These are phyloP conservation scores for Cladosporium oxysporum DNA, from an alignment of 2,329 filamentous ascomycete species.

Conservation along the genomic window DNA sequence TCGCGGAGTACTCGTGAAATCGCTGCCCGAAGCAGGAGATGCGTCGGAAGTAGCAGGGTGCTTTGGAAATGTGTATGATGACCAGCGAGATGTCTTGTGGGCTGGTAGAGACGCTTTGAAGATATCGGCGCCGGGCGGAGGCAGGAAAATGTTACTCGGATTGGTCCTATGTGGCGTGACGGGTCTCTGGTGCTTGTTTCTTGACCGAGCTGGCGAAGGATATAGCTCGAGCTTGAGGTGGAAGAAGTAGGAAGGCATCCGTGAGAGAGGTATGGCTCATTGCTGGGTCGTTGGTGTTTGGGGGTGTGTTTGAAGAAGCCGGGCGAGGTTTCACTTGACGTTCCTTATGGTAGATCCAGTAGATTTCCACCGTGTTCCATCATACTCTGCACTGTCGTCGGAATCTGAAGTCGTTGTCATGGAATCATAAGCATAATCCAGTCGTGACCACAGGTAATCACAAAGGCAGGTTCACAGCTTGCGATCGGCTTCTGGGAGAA, in stretches of 20 bases:
- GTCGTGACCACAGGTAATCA: not conserved
- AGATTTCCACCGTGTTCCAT: not conserved
- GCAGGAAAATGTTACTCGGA: slow-evolving; percentile 38
- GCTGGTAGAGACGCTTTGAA: slow-evolving; percentile 47
- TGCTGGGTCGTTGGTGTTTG: not conserved
- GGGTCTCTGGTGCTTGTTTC: slow-evolving; percentile 6
- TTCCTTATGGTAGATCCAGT: not conserved
- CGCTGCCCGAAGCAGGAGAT: slow-evolving; percentile 5
- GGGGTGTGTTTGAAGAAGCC: not conserved
- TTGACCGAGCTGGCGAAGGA: slow-evolving; percentile 36
- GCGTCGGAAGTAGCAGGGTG: slow-evolving; percentile 15
- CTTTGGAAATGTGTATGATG: slow-evolving; percentile 27
- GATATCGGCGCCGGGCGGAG: slow-evolving; percentile 46
- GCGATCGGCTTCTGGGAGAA: slow-evolving; percentile 2
- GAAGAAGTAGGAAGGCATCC: slow-evolving; percentile 57
- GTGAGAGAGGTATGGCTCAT: slow-evolving; percentile 8
- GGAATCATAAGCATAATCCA: not conserved
- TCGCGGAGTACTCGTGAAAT: slow-evolving; percentile 20
- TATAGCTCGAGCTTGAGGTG: slow-evolving; percentile 63
- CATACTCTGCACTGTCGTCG: not conserved
- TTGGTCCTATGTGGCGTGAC: not conserved
- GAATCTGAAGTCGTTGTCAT: not conserved
- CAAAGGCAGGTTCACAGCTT: not conserved
- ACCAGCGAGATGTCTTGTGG: slow-evolving; percentile 44
- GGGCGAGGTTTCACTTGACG: not conserved